These are phyloP conservation scores for Tulasnella sp. DNA, from an alignment of 768 basidiomycete species.

Conservation along the genomic window DNA sequence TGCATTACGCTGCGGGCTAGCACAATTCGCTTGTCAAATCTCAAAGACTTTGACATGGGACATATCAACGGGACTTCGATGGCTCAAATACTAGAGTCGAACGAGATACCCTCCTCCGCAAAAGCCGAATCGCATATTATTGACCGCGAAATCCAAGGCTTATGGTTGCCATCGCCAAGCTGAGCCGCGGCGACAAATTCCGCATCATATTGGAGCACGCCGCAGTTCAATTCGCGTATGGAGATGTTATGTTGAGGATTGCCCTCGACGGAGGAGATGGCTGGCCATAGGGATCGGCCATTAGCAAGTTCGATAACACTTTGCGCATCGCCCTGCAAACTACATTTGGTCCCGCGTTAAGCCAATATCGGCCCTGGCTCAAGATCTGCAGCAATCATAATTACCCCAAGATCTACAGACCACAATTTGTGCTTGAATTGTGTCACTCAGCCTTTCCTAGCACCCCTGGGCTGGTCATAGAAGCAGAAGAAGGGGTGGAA, in stretches of 20 bases:
- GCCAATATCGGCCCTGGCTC: not conserved
- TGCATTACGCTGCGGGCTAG: not conserved
- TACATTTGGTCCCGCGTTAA: not conserved
- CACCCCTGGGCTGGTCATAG: not conserved
- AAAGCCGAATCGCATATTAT: not conserved
- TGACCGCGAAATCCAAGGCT: not conserved
- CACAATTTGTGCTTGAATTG: not conserved
- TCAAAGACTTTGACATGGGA: too few species aligned
- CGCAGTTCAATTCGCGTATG: not conserved
- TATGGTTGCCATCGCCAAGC: not conserved
- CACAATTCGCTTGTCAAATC: too few species aligned
- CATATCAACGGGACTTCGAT: too few species aligned
- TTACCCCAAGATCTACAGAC: not conserved
- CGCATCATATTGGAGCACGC: not conserved
- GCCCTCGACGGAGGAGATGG: not conserved
- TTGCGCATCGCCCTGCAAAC: not conserved
- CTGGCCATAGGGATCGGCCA: not conserved
- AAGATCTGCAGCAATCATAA: not conserved
- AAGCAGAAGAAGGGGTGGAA: not conserved
- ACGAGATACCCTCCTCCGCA: not conserved
- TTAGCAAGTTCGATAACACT: not conserved
- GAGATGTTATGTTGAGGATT: not conserved
- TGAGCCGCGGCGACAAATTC: not conserved
- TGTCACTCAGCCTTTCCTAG: not conserved
- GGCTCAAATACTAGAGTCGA: too few species aligned